Base-by-base conservation (phyloP, 768 basidiomycete genomes). In the Lactifluus piperatus region DNA sequence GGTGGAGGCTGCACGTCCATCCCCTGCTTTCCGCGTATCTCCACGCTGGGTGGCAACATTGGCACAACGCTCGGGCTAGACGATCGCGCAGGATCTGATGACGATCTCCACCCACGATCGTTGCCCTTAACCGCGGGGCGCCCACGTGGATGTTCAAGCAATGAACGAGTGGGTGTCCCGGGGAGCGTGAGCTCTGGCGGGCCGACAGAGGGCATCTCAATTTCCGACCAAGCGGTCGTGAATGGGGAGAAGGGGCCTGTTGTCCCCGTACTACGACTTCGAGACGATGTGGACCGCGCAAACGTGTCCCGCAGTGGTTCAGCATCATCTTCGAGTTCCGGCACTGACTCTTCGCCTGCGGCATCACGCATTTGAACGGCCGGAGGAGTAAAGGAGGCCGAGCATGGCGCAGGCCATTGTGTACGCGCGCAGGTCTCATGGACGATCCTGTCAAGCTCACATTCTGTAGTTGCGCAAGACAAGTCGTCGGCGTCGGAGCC, bases 51-150 rank as follows among this genome's bases (percentile, higher is more conserved):
- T 2, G 82, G 82, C 0, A 81, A 82, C 7, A 70, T 64, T 0
- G 79, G 79, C 1, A 73, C 71, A 9, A 76, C 68, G 58, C 77
- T 77, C 0, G 79, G 79, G 67, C 79, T 80, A 8, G 74, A 71
- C 5, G 79, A 81, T 20, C 79, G 76, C 9, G 78, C 79, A 20
- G 64, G 54, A 11, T 59, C 66, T 69, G 29, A 51, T 68, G 43
- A 64, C 68, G 26, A 68, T 66, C 49, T 75, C 74, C 22, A 75
- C 74, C 41, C 76, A 71, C 30, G 41, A 56, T 44, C 54, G 57
- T 26, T 22, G 20, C 30, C 20, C 37, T 61, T 61, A 27, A 16
- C 32, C 9, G 45, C 44, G 39, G 46, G 48, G 44, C 51, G 54
- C 22, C 34, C 37, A 45, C 50, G 61, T 69, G 57, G 56, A 14